Evolutionary conservation across 2,329 filamentous ascomycete species (phyloP).

Genomic region (Penicillium rolfsii): DNA sequence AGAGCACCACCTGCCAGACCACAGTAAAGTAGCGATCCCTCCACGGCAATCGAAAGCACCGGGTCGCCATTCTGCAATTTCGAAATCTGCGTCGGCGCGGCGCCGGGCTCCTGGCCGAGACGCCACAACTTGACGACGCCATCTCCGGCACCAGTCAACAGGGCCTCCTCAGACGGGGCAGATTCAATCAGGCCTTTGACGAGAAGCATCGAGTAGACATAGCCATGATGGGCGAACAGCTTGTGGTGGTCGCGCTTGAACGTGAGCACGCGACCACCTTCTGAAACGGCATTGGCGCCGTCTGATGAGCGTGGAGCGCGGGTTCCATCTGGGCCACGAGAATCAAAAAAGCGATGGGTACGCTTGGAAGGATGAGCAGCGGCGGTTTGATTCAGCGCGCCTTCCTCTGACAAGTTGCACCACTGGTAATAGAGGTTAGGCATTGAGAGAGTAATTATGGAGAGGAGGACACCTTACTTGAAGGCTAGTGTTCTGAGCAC

Average conservation of each 20-base stretch:
- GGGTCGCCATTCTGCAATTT: slow-evolving; percentile 65
- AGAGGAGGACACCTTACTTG: slow-evolving; percentile 54
- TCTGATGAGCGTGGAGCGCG: slow-evolving; percentile 71
- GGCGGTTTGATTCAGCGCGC: slow-evolving; percentile 64
- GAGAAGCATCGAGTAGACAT: slow-evolving; percentile 94
- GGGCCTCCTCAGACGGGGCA: slow-evolving; percentile 68
- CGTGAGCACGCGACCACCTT: slow-evolving; percentile 71
- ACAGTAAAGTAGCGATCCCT: slow-evolving; percentile 90
- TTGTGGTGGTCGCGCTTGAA: slow-evolving; percentile 78
- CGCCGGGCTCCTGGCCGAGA: slow-evolving; percentile 62
- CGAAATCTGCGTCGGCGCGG: slow-evolving; percentile 71
- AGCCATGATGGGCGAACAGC: slow-evolving; percentile 92
- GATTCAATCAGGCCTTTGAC: slow-evolving; percentile 73
- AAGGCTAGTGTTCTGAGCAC: slow-evolving; percentile 91
- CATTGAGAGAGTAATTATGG: neutral
- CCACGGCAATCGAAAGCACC: slow-evolving; percentile 77
- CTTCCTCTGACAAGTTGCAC: slow-evolving; percentile 70
- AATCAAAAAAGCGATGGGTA: slow-evolving; percentile 91
- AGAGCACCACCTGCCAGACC: slow-evolving; percentile 85
- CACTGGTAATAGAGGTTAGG: slow-evolving; percentile 56
- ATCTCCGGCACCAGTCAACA: slow-evolving; percentile 91
- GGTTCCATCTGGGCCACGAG: slow-evolving; percentile 78
- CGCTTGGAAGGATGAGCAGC: slow-evolving; percentile 73
- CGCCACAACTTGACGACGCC: slow-evolving; percentile 95
- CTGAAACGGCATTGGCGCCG: slow-evolving; percentile 51